These are phyloP conservation scores for Forsythia suspensa DNA, from an alignment of 257 asterid genomes.

Conservation along the genomic window DNA sequence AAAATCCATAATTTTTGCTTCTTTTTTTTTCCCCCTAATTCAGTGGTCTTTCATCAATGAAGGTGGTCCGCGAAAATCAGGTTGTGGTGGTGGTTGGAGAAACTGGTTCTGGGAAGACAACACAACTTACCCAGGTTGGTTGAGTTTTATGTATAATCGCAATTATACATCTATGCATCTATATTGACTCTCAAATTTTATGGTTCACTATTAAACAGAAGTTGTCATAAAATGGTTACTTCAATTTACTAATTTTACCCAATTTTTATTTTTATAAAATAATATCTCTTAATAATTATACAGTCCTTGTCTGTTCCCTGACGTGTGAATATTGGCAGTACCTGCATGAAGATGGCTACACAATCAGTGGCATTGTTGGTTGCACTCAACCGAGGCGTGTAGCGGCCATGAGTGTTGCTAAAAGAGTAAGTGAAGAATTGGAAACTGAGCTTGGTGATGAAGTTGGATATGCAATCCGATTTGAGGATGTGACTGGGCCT, in stretches of 20 bases:
- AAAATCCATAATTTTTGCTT: neutral
- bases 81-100: conserved; percentile 96
- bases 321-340: conserved; percentile 54
- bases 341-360: conserved; percentile 88
- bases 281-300: neutral
- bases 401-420: conserved; percentile 99
- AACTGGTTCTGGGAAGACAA: conserved; percentile 99
- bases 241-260: neutral
- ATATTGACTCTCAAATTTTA: neutral
- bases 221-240: no score
- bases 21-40: neutral
- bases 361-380: conserved; percentile 69
- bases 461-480: conserved; percentile 96
- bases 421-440: conserved; percentile 98
- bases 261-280: neutral
- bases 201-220: no score
- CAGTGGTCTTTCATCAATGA: conserved; percentile 17
- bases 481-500: conserved; percentile 93
- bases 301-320: neutral
- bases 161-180: neutral
- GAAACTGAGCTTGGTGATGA: conserved; percentile 86
- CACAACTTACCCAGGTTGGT: conserved; percentile 91
- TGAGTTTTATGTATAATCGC: neutral
- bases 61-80: conserved; percentile 95
- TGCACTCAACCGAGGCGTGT: conserved; percentile 99